A percentile compares a stretch with the other conserved stretches of the same genome.
These are phyloP conservation scores for Earliella scabrosa DNA, from an alignment of 1,284 basidiomycete species.

Conservation along the genomic window DNA sequence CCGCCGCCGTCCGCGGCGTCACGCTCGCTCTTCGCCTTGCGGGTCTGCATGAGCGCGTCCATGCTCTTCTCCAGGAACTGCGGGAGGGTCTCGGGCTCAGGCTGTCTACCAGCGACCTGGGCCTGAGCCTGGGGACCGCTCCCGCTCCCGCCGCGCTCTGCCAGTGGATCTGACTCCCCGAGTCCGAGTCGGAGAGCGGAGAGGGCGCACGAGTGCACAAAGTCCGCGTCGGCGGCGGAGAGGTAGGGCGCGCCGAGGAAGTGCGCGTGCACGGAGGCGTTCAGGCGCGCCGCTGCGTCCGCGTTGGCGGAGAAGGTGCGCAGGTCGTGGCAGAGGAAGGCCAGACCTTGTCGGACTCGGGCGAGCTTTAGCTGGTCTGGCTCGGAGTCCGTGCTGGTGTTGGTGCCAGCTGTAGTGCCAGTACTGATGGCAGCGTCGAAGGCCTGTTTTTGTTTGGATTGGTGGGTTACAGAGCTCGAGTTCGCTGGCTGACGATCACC, in stretches of 20 bases:
- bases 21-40: slow-evolving; percentile 1
- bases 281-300: slow-evolving; percentile 1
- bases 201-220: neutral
- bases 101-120: too few species aligned
- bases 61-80: slow-evolving; percentile 2
- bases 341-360: neutral
- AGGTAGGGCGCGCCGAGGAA: slow-evolving; percentile 9
- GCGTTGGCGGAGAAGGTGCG: slow-evolving; percentile 3
- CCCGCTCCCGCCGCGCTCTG: too few species aligned
- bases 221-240: neutral
- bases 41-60: neutral
- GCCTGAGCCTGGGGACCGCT: too few species aligned
- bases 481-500: too few species aligned
- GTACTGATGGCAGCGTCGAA: neutral
- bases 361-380: too few species aligned
- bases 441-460: too few species aligned
- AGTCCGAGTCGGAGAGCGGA: neutral
- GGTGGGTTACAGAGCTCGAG: neutral
- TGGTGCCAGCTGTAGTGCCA: too few species aligned
- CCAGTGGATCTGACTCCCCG: too few species aligned
- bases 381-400: too few species aligned
- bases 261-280: slow-evolving; percentile 1
- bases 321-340: slow-evolving; percentile 8
- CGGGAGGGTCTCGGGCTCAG: neutral
- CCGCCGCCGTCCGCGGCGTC: neutral